Evolutionary conservation across 768 basidiomycete species (phyloP).

Genomic region (Pisolithus microcarpus): DNA sequence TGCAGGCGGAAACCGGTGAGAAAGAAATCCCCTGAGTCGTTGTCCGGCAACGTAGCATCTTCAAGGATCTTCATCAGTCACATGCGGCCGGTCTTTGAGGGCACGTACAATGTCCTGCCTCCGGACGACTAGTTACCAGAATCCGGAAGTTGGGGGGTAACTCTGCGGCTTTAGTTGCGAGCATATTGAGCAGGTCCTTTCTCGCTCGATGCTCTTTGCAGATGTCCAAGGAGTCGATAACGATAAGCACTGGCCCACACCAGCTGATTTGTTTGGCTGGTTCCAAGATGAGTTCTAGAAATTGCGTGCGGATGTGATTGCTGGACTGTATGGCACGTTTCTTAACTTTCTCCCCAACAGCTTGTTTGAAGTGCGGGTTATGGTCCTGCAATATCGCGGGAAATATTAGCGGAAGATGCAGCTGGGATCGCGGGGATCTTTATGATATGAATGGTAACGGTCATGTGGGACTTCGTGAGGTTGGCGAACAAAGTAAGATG

Average conservation of each 20-base stretch:
- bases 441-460: slow-evolving; percentile 5
- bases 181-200: slow-evolving; percentile 14
- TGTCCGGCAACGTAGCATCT: not conserved
- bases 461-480: slow-evolving; percentile 20
- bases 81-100: slow-evolving; percentile 3
- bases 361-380: slow-evolving; percentile 18
- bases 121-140: slow-evolving; percentile 22
- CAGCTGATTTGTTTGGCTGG: slow-evolving; percentile 17
- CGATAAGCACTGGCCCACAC: slow-evolving; percentile 26
- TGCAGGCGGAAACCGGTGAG: not conserved
- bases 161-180: slow-evolving; percentile 6
- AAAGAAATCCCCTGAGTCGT: not conserved
- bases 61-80: not conserved
- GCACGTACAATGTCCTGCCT: slow-evolving; percentile 13
- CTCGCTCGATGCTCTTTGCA: slow-evolving; percentile 15
- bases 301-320: slow-evolving; percentile 16
- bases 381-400: slow-evolving; percentile 27
- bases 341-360: slow-evolving; percentile 12
- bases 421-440: slow-evolving; percentile 12
- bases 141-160: slow-evolving; percentile 21
- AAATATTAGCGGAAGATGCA: slow-evolving; percentile 30
- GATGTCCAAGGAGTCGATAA: slow-evolving; percentile 31
- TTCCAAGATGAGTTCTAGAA: slow-evolving; percentile 22
- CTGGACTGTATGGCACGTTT: slow-evolving; percentile 19
- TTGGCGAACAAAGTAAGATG: slow-evolving; percentile 18